Evolutionary conservation across 2,329 filamentous ascomycete species (phyloP).

Genomic region (Arachnomyces sp.): DNA sequence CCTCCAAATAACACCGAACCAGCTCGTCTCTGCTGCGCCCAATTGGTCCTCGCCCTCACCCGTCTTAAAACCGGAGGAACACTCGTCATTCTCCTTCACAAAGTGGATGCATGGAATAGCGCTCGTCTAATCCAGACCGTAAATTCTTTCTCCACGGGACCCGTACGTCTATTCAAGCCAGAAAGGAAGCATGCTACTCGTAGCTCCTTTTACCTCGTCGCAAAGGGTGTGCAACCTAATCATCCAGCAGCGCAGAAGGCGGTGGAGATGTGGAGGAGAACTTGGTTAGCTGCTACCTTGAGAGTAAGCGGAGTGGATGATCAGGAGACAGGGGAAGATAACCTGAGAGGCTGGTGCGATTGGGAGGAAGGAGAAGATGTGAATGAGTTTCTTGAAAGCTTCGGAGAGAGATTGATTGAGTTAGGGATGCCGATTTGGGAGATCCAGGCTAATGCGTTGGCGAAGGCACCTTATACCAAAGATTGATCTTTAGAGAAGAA

Average conservation of each 20-base stretch:
- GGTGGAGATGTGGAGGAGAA: conserved; percentile 34
- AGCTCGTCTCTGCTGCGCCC: conserved; percentile 27
- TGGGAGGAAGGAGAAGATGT: conserved; percentile 10
- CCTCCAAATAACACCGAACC: conserved; percentile 31
- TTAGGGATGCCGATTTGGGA: conserved; percentile 29
- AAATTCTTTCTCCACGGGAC: conserved; percentile 29
- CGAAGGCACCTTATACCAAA: conserved; percentile 12
- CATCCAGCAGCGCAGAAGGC: conserved; percentile 26
- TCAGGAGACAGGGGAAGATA: not conserved
- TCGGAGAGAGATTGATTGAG: conserved; percentile 27
- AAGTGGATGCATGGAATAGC: conserved; percentile 35
- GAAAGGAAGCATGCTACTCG: conserved; percentile 30
- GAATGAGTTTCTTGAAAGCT: conserved; percentile 26
- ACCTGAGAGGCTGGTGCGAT: not conserved
- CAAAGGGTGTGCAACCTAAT: conserved; percentile 33
- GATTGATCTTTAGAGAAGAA: too few relatives aligned
- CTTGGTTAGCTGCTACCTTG: conserved; percentile 37
- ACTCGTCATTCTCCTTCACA: conserved; percentile 47
- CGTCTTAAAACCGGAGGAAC: conserved; percentile 42
- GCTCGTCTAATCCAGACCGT: conserved; percentile 35
- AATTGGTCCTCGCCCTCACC: conserved; percentile 42
- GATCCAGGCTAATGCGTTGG: conserved; percentile 27
- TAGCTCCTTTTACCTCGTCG: conserved; percentile 50
- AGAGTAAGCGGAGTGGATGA: conserved; percentile 12
- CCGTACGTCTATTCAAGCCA: conserved; percentile 42